Base-by-base conservation (phyloP, 2,329 filamentous ascomycete genomes). In the Cladobotryum mycophilum region DNA sequence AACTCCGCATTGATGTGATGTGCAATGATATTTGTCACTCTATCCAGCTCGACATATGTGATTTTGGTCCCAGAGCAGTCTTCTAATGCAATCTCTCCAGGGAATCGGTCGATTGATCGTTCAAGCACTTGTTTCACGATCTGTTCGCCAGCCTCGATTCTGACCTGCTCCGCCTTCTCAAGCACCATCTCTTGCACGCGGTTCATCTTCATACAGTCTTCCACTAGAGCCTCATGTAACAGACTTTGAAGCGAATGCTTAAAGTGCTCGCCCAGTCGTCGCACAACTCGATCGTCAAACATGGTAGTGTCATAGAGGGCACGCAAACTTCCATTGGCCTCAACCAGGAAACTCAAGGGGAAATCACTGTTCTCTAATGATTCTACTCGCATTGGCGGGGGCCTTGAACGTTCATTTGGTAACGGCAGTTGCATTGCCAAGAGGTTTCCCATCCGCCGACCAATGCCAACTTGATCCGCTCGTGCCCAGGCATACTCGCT, bases 401-500 rank as follows among this genome's bases (percentile, higher is more conserved):
- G 45, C 5, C 30, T 30, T 4, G 45, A 44, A n/a, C 35, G 13
- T 34, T 45, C 20, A 45, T 44, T 20, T 3, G 45, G 49, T 5
- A 52, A 37, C 6, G 38, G n/a, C 17, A 43, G 49, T 8, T 52
- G 49, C 9, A 52, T 17, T 5, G 49, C 34, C 1, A 52, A 11
- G 12, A 52, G 22, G 34, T 42, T 52, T 11, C 35, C 35, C 17
- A 52, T 45, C 6, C 7, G 12, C 4, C 11, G 30, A 12, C 49
- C 45, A 15, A 44, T 44, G 18, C 45, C 45, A 38, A 52, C 38
- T 22, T 52, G 49, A n/a, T 52, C 49, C 3, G 49, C 33, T 4
- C 45, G 45, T 30, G 45, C 49, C 45, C 45, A 52, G 15, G 49
- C 49, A 40, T 40, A 52, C 42, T 52, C 41, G 14, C 49, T 40